A percentile compares a stretch with the other conserved stretches of the same genome.
phyloP scores from a whole-genome alignment of 192 early-diverging fungal species.

The Coemansia sp. region DNA sequence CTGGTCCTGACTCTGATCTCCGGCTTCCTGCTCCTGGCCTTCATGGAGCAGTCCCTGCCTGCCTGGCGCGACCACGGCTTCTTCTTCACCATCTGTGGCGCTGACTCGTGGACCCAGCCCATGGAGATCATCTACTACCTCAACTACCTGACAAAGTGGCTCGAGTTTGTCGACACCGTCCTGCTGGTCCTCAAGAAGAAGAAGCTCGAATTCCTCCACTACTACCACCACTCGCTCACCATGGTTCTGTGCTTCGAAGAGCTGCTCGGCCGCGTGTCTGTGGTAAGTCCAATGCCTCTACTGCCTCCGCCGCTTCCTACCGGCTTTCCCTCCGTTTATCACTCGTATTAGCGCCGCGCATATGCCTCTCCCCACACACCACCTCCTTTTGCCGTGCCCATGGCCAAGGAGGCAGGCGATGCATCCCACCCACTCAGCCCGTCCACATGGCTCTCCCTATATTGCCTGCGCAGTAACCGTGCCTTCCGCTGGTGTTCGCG shows the following conservation, averaged over 20 bases:
- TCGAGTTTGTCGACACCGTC: conserved; percentile 84
- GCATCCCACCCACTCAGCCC: no score
- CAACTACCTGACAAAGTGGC: conserved; percentile 92
- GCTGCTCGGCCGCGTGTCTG: conserved; percentile 67
- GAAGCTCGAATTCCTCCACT: conserved; percentile 87
- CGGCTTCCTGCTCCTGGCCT: conserved; percentile 62
- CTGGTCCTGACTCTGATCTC: conserved; percentile 70
- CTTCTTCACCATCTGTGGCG: conserved; percentile 66
- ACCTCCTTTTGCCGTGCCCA: no score
- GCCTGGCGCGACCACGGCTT: conserved; percentile 63
- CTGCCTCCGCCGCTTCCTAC: neutral
- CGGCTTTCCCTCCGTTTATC: neutral
- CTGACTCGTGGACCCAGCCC: conserved; percentile 68
- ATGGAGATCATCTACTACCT: conserved; percentile 83
- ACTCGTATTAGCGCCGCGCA: conserved; percentile 1
- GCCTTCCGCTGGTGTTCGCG: no score
- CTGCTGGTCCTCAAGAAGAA: conserved; percentile 83
- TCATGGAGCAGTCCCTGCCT: conserved; percentile 75
- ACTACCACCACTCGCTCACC: conserved; percentile 91
- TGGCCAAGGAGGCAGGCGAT: no score
- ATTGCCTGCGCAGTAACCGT: no score
- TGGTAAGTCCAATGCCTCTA: conserved; percentile 52
- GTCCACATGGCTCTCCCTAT: no score
- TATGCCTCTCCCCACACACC: no score
- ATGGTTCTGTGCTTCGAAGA: conserved; percentile 83